These are phyloP conservation scores for Fusarium circinatum DNA, from an alignment of 2,329 filamentous ascomycete species.

Conservation along the genomic window DNA sequence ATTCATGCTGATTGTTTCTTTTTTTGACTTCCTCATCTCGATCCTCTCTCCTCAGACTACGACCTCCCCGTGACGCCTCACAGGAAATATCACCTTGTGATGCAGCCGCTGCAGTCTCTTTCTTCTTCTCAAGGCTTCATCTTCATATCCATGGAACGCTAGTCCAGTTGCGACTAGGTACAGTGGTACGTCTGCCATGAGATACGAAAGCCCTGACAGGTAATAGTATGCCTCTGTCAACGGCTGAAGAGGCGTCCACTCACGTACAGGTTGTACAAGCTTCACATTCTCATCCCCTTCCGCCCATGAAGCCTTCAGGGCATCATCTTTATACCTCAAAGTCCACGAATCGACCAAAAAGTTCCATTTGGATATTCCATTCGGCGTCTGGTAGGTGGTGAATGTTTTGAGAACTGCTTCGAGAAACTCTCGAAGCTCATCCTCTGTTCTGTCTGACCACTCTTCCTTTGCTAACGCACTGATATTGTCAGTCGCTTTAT, in stretches of 20 bases:
- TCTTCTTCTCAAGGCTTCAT: neutral
- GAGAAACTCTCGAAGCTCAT: conserved; percentile 18
- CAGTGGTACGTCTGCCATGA: neutral
- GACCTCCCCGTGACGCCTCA: neutral
- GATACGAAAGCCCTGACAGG: conserved; percentile 9
- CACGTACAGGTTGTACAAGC: neutral
- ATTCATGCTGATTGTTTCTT: neutral
- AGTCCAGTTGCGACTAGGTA: neutral
- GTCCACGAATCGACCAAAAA: conserved; percentile 16
- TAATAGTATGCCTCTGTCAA: conserved; percentile 13
- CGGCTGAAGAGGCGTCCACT: neutral
- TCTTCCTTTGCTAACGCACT: neutral
- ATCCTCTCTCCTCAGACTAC: neutral
- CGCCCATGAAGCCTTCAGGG: neutral
- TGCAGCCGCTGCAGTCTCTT: conserved; percentile 6
- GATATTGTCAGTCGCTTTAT: neutral
- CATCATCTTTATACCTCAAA: neutral
- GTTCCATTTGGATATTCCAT: conserved; percentile 6
- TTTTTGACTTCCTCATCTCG: neutral
- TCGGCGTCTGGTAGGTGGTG: conserved; percentile 1
- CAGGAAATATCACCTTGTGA: neutral
- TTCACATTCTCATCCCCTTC: neutral
- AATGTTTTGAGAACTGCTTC: conserved; percentile 14
- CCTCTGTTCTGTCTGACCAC: conserved; percentile 11
- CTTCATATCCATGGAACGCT: conserved; percentile 4